Evolutionary conservation across 495 filamentous ascomycete species (phyloP).

Genomic region (Aspergillus incahuasiensis): DNA sequence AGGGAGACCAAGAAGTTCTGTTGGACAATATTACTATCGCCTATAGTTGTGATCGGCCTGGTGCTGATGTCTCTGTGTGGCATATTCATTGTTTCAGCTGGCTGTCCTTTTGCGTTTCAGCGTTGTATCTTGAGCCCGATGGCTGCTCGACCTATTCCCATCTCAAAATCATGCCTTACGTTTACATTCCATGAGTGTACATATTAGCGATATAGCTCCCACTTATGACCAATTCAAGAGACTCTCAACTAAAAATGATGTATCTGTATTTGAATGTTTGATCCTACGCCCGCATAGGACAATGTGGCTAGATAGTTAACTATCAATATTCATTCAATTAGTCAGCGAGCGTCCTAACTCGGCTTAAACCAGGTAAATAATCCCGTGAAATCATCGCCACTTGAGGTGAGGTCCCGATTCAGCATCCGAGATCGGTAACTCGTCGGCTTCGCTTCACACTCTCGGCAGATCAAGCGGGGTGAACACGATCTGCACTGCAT

Average conservation of each 20-base stretch:
- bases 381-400: not conserved
- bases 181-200: not conserved
- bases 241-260: not conserved
- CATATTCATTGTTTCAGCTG: not conserved
- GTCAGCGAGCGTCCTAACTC: not conserved
- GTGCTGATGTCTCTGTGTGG: not conserved
- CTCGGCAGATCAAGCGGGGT: conserved; percentile 17
- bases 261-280: too few relatives aligned
- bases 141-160: not conserved
- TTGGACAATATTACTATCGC: not conserved
- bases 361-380: too few relatives aligned
- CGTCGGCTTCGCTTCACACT: conserved; percentile 19
- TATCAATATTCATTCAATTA: not conserved
- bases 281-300: too few relatives aligned
- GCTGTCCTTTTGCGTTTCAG: not conserved
- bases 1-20: not conserved
- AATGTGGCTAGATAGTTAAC: too few relatives aligned
- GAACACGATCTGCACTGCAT: not conserved
- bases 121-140: not conserved
- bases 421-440: conserved; percentile 13
- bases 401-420: too few relatives aligned
- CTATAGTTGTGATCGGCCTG: not conserved
- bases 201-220: conserved; percentile 4
- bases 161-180: not conserved
- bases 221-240: not conserved